Percentiles rank a stretch among this genome's conserved stretches.
Evolutionary conservation across 345 rosid genomes (phyloP).

Genomic region (Lenwebbia sp.): DNA sequence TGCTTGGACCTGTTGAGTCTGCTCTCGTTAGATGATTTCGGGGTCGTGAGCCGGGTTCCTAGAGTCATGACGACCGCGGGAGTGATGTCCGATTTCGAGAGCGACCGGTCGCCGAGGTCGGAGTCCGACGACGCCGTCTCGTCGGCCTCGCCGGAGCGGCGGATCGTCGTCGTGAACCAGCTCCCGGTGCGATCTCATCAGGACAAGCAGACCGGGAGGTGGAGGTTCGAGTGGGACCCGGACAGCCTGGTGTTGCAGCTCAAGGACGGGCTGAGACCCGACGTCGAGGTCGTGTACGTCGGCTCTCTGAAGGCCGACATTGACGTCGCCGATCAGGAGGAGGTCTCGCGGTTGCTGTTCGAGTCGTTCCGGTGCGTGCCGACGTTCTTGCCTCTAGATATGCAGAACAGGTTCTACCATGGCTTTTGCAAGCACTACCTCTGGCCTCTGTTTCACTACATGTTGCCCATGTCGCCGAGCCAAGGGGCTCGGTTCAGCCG

Average conservation of each 20-base stretch:
- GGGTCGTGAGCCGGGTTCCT: slow-evolving; percentile 40
- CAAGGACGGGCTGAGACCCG: slow-evolving; percentile 48
- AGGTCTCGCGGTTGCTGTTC: slow-evolving; percentile 31
- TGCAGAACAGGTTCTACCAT: slow-evolving; percentile 48
- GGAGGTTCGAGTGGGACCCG: slow-evolving; percentile 51
- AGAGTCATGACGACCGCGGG: slow-evolving; percentile 36
- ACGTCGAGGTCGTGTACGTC: slow-evolving; percentile 45
- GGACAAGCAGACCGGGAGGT: slow-evolving; percentile 19
- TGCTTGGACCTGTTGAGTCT: slow-evolving; percentile 43
- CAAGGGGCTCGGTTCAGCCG: slow-evolving; percentile 46
- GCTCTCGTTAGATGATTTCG: slow-evolving; percentile 52
- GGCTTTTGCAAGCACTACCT: slow-evolving; percentile 86
- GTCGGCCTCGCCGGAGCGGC: slow-evolving; percentile 9
- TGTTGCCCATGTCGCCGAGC: slow-evolving; percentile 41
- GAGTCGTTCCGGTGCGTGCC: slow-evolving; percentile 63
- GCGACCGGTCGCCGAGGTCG: not conserved
- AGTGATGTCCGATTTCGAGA: slow-evolving; percentile 26
- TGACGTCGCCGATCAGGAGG: slow-evolving; percentile 41
- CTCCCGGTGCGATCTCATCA: slow-evolving; percentile 38
- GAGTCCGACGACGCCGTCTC: slow-evolving; percentile 6
- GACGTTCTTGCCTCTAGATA: slow-evolving; percentile 45
- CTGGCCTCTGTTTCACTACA: slow-evolving; percentile 81
- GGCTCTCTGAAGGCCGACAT: slow-evolving; percentile 53
- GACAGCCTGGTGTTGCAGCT: slow-evolving; percentile 49
- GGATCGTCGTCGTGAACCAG: slow-evolving; percentile 66